Evolutionary conservation across 305 asterid genomes (phyloP), one percentile per base, ranked within the genome.

Genomic region (Stenogyne calaminthoides): DNA sequence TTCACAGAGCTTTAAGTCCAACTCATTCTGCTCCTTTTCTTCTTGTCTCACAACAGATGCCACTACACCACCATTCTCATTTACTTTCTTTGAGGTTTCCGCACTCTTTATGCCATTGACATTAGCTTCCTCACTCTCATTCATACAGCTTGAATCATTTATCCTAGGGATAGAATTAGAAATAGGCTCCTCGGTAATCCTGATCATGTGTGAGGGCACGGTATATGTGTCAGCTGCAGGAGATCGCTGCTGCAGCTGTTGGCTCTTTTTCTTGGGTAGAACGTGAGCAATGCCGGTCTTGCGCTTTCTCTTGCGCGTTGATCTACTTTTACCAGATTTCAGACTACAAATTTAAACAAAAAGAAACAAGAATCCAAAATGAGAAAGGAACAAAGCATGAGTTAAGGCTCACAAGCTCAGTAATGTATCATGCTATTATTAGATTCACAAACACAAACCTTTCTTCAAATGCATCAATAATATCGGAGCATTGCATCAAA

Each of bases 401-500:
- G 47, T 36, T 58, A 49, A 68, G 57, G 56, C 25, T 61, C 52
- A 47, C 15, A 66, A 57, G 52, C 22, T 58, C 56, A 46, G 51
- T 16, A 57, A 67, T 11, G 19, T 6, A 27, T 25, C 76, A 72
- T 49, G 12, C 27, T 54, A 60, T 75, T 52, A 58, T 74, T 27
- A 37, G 63, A 71, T 37, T 56, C 70, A 32, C 74, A 57, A 44
- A 42, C 42, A 58, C 18, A 60, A 36, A 93, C 99, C 98, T 95
- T 61, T 90, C 93, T 79, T 95, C 98, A 75, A 84, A 95, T 44
- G 90, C 83, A 57, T 92, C 98, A 47, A 95, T 86, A 58, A 95
- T 69, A 85, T 92, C 97, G 0, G 88, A 79, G 76, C 87, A 81
- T 66, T 85, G 88, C 78, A 78, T 16, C 74, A 95, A 82, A 83